Base-by-base conservation (phyloP, 768 basidiomycete species). In the Pleurotus cornucopiae region DNA sequence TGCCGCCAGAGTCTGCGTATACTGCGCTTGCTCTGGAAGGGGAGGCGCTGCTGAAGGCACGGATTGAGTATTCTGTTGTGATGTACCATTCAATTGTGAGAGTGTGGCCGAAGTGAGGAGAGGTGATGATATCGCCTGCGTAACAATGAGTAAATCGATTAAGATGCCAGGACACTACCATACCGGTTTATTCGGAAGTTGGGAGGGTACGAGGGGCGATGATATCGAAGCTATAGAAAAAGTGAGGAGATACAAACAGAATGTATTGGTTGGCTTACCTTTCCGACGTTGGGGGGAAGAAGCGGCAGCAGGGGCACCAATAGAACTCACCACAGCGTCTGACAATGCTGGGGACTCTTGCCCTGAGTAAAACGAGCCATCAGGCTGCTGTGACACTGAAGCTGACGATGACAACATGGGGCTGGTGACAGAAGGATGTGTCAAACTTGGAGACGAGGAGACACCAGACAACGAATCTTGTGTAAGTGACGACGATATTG, bases 351-450 rank as follows among this genome's bases (percentile, higher is more conserved):
- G 89, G 11, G 89, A 90, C 59, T 84, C 82, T 66, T 85, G 79
- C 9, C 80, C 81, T 46, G 87, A 88, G 65, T 85, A 87, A 58
- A 86, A 82, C 21, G 89, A 88, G 21, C 81, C 84, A 57, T 82
- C 79, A 3, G 76, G 86, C 51, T 84, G 84, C 56, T 86, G 85
- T 49, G 81, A 84, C 30, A 75, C 80, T 38, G 81, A 82, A 12
- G 89, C 87, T 21, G 81, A 86, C 5, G 87, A 90, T 14, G 90
- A 91, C 52, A 91, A 63, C 75, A 91, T 85, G 0, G 90, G 90
- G 60, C 90, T 93, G 56, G 88, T 87, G 48, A 87, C 76, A 4
- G 91, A 91, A 39, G 83, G 86, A 69, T 92, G 89, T n/a, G 91
- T 92, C 54, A 92, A 72, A 66, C 90, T 93, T 25, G 91, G 90